phyloP scores from a whole-genome alignment of 768 basidiomycete species.

The Terana coerulea region DNA sequence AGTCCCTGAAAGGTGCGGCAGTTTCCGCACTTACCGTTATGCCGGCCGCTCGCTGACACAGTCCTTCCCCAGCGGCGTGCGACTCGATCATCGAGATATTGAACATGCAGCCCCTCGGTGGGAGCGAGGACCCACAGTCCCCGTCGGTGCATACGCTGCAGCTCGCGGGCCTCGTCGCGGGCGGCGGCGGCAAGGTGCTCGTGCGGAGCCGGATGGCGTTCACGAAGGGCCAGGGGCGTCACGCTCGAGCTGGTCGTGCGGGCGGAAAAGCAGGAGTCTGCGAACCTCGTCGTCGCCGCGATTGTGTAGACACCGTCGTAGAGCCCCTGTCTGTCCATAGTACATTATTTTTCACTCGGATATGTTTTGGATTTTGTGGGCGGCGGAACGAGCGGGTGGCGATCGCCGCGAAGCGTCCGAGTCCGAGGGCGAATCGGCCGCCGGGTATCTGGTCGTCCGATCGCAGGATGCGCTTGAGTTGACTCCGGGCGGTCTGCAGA shows the following conservation, averaged over 20 bases:
- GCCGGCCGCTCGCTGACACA: slow-evolving; percentile 13
- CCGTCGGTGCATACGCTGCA: slow-evolving; percentile 92
- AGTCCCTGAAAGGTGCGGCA: slow-evolving; percentile 84
- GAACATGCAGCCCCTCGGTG: slow-evolving; percentile 95
- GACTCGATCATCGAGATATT: slow-evolving; percentile 95
- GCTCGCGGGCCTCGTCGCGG: slow-evolving; percentile 83
- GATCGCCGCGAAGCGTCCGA: background rate
- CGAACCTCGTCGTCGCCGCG: slow-evolving; percentile 84
- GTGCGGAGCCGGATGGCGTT: slow-evolving; percentile 96
- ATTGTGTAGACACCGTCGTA: slow-evolving; percentile 74
- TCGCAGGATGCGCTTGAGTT: background rate
- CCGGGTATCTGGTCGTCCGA: slow-evolving; percentile 1
- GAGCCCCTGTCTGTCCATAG: background rate
- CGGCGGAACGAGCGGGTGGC: background rate
- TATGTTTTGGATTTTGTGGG: slow-evolving; percentile 1
- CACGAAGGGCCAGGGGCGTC: slow-evolving; percentile 83
- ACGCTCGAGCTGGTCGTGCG: slow-evolving; percentile 89
- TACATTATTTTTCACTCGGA: background rate
- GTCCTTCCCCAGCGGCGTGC: slow-evolving; percentile 69
- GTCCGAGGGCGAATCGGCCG: background rate
- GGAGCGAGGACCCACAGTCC: slow-evolving; percentile 78
- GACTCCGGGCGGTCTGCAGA: background rate
- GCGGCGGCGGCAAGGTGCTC: slow-evolving; percentile 95
- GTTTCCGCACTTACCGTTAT: background rate
- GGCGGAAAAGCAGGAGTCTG: slow-evolving; percentile 85